These are phyloP conservation scores for Stagonosporopsis chrysanthemi DNA, from an alignment of 2,329 filamentous ascomycete genomes.

Conservation along the genomic window DNA sequence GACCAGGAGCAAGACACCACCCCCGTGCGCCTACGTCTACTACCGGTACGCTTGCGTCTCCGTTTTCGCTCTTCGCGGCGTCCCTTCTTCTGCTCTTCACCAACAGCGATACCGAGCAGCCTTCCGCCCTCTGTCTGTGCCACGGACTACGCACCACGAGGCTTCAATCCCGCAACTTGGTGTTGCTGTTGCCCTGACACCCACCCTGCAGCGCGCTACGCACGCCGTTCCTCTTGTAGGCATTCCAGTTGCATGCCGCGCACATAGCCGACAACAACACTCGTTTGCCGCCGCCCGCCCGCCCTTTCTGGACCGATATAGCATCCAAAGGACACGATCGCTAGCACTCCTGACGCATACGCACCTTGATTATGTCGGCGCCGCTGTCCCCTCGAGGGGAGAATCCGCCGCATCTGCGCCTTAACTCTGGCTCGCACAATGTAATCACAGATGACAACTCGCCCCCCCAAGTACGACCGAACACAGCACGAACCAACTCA, in stretches of 20 bases:
- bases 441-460: slow-evolving; percentile 52
- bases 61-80: slow-evolving; percentile 17
- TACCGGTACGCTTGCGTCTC: slow-evolving; percentile 11
- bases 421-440: slow-evolving; percentile 68
- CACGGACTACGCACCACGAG: slow-evolving; percentile 7
- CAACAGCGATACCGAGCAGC: slow-evolving; percentile 37
- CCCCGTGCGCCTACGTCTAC: background rate
- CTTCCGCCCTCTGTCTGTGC: slow-evolving; percentile 19
- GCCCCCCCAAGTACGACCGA: slow-evolving; percentile 42
- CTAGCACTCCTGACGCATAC: slow-evolving; percentile 17
- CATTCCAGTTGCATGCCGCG: slow-evolving; percentile 43
- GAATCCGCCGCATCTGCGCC: slow-evolving; percentile 65
- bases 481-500: slow-evolving; percentile 51
- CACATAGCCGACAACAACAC: slow-evolving; percentile 18
- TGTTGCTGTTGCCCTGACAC: slow-evolving; percentile 39
- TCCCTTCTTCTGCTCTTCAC: slow-evolving; percentile 28
- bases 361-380: slow-evolving; percentile 32
- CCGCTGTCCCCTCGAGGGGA: slow-evolving; percentile 44
- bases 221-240: slow-evolving; percentile 29
- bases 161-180: slow-evolving; percentile 22
- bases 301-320: slow-evolving; percentile 31
- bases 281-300: slow-evolving; percentile 9
- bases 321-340: slow-evolving; percentile 14
- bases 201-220: slow-evolving; percentile 23
- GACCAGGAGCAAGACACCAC: slow-evolving; percentile 14